A percentile compares a stretch with the other conserved stretches of the same genome.
Conservation (phyloP, 2,329 filamentous ascomycete species). For the Pseudogymnoascus sp. region DNA sequence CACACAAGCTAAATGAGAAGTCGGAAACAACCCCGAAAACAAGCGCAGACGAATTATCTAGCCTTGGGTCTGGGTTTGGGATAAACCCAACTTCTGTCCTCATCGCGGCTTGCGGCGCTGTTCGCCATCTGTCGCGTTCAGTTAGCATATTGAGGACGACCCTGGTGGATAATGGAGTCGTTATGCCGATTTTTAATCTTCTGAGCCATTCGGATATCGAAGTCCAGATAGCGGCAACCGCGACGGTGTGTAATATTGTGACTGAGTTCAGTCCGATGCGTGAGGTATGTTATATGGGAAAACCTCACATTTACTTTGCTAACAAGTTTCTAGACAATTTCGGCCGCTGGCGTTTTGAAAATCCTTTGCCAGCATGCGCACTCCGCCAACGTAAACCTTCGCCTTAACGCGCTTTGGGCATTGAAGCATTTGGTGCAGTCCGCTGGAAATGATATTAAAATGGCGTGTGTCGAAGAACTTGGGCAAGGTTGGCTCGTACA, state of each 20-base stretch:
- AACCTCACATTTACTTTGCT: slow-evolving; percentile 3
- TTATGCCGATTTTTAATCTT: slow-evolving; percentile 66
- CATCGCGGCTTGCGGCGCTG: slow-evolving; percentile 74
- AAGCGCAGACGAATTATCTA: slow-evolving; percentile 11
- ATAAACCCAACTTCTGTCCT: slow-evolving; percentile 69
- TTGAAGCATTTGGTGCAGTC: slow-evolving; percentile 81
- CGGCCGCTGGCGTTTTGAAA: slow-evolving; percentile 64
- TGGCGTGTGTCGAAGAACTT: slow-evolving; percentile 67
- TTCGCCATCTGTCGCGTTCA: slow-evolving; percentile 75
- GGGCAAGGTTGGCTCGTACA: slow-evolving; percentile 73
- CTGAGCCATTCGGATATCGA: slow-evolving; percentile 67
- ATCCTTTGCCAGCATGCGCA: slow-evolving; percentile 77
- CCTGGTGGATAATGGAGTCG: slow-evolving; percentile 76
- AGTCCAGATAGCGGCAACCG: slow-evolving; percentile 78
- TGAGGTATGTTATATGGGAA: slow-evolving; percentile 49
- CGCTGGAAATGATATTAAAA: slow-evolving; percentile 63
- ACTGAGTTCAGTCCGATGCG: slow-evolving; percentile 87
- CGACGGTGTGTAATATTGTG: slow-evolving; percentile 75
- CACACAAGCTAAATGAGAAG: slow-evolving; percentile 30
- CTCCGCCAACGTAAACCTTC: slow-evolving; percentile 67
- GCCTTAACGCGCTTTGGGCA: slow-evolving; percentile 84
- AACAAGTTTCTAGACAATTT: slow-evolving; percentile 48
- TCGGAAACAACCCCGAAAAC: slow-evolving; percentile 24
- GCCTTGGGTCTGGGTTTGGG: slow-evolving; percentile 45
- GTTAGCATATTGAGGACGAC: slow-evolving; percentile 77